These are phyloP conservation scores for Delphinella strobiligena DNA, from an alignment of 2,329 filamentous ascomycete species.

Conservation along the genomic window DNA sequence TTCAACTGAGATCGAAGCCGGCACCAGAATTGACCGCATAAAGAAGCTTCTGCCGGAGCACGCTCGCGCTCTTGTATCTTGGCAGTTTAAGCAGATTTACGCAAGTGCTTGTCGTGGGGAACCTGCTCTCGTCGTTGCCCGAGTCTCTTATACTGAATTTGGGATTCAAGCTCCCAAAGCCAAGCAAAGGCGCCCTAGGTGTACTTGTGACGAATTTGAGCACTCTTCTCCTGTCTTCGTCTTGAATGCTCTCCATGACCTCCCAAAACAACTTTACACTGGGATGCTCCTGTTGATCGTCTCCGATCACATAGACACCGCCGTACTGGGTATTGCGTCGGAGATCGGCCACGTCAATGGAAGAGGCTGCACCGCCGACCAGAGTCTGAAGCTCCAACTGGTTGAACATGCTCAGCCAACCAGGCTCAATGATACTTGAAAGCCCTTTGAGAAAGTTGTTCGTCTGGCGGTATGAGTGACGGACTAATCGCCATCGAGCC, in stretches of 20 bases:
- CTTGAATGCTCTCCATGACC: constrained; percentile 64
- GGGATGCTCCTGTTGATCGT: constrained; percentile 75
- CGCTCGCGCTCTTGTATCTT: constrained; percentile 55
- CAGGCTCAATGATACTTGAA: constrained; percentile 74
- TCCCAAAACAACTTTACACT: constrained; percentile 85
- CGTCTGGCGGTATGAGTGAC: constrained; percentile 71
- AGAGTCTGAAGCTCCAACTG: constrained; percentile 88
- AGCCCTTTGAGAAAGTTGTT: constrained; percentile 79
- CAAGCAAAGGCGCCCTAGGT: constrained; percentile 75
- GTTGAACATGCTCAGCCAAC: constrained; percentile 98
- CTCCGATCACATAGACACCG: constrained; percentile 79
- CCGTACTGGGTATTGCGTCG: constrained; percentile 75
- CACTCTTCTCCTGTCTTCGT: constrained; percentile 69
- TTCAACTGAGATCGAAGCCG: constrained; percentile 74
- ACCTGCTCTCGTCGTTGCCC: constrained; percentile 58
- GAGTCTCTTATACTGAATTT: constrained; percentile 82
- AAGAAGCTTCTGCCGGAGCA: constrained; percentile 66
- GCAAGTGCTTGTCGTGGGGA: constrained; percentile 92
- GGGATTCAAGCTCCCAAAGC: constrained; percentile 76
- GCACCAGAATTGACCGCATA: constrained; percentile 85
- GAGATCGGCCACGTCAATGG: constrained; percentile 80
- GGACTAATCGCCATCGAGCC: constrained; percentile 71
- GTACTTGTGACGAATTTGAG: constrained; percentile 95
- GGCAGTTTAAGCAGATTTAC: constrained; percentile 91
- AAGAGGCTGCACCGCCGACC: constrained; percentile 73